Evolutionary conservation across 1,284 basidiomycete species (phyloP).

Genomic region (Ganoderma lucidum): DNA sequence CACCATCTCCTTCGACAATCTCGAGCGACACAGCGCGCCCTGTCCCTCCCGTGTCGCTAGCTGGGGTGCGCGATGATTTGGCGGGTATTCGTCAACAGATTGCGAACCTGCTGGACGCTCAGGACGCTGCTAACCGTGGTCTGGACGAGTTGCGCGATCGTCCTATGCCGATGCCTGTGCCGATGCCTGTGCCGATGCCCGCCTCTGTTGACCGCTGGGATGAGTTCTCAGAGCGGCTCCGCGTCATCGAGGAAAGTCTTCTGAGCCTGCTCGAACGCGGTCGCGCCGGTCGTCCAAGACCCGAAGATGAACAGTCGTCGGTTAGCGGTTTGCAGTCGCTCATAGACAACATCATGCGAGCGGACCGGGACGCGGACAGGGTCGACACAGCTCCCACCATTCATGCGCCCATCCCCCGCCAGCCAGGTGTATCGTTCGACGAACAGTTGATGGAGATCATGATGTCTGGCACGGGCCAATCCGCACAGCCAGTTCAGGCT

Average conservation of each 20-base stretch:
- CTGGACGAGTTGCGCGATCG: conserved; percentile 51
- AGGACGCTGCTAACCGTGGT: conserved; percentile 60
- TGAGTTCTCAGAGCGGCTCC: conserved; percentile 48
- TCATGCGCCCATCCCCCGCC: conserved; percentile 51
- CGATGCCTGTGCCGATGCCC: background rate
- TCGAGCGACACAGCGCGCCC: conserved; percentile 56
- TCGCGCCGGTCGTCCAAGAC: conserved; percentile 25
- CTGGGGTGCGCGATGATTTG: conserved; percentile 54
- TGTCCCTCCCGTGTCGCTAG: conserved; percentile 42
- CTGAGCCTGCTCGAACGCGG: conserved; percentile 34
- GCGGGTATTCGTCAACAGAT: conserved; percentile 60
- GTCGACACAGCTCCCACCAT: conserved; percentile 40
- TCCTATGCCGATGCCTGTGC: conserved; percentile 9
- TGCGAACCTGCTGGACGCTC: conserved; percentile 62
- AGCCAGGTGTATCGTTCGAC: conserved; percentile 57
- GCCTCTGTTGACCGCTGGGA: conserved; percentile 39
- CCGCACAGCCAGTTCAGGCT: conserved; percentile 51
- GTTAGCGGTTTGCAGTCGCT: conserved; percentile 35
- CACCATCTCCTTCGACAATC: conserved; percentile 48
- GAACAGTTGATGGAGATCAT: conserved; percentile 69
- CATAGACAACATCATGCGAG: conserved; percentile 37
- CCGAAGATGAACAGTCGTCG: conserved; percentile 32
- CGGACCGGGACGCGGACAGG: conserved; percentile 35
- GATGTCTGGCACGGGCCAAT: conserved; percentile 49
- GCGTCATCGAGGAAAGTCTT: conserved; percentile 54